Percentiles rank a stretch among this genome's conserved stretches.
Evolutionary conservation across 495 filamentous ascomycete genomes (phyloP).

Genomic region (Immersiella caudata): DNA sequence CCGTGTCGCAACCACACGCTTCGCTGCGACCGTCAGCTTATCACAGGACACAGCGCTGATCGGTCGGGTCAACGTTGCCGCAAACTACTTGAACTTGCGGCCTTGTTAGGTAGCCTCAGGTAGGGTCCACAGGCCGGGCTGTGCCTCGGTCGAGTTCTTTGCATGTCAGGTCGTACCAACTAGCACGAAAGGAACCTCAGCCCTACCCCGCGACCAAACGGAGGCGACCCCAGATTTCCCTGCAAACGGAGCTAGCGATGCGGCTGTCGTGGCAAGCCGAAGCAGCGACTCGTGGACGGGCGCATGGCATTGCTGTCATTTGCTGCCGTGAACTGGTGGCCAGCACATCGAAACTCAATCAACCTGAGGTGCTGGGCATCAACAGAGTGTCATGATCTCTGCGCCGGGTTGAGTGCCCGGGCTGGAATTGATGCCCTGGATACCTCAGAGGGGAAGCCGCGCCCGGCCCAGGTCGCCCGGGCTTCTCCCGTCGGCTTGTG

Average conservation of each 20-base stretch:
- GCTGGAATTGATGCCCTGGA: not conserved
- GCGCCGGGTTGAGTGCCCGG: not conserved
- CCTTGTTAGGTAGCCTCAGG: too few species aligned
- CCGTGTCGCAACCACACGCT: not conserved
- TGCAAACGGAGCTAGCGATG: slow-evolving; percentile 6
- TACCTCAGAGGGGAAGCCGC: not conserved
- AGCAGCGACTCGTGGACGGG: slow-evolving; percentile 14
- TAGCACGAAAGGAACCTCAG: not conserved
- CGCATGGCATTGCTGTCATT: slow-evolving; percentile 1
- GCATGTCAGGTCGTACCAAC: not conserved
- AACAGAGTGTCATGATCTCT: not conserved
- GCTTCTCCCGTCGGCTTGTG: not conserved
- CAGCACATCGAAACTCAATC: slow-evolving; percentile 14
- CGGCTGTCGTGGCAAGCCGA: slow-evolving; percentile 14
- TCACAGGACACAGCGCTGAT: not conserved
- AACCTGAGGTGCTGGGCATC: slow-evolving; percentile 15
- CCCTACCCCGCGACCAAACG: slow-evolving; percentile 5
- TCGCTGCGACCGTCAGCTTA: not conserved
- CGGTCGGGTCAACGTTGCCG: not conserved
- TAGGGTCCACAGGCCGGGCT: not conserved
- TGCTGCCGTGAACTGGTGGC: not conserved
- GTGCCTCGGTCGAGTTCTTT: not conserved
- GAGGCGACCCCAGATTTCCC: slow-evolving; percentile 2
- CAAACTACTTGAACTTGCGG: not conserved
- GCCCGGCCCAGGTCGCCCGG: not conserved